phyloP scores from a whole-genome alignment of 192 early-diverging fungal genomes.

The Entomortierella parvispora region DNA sequence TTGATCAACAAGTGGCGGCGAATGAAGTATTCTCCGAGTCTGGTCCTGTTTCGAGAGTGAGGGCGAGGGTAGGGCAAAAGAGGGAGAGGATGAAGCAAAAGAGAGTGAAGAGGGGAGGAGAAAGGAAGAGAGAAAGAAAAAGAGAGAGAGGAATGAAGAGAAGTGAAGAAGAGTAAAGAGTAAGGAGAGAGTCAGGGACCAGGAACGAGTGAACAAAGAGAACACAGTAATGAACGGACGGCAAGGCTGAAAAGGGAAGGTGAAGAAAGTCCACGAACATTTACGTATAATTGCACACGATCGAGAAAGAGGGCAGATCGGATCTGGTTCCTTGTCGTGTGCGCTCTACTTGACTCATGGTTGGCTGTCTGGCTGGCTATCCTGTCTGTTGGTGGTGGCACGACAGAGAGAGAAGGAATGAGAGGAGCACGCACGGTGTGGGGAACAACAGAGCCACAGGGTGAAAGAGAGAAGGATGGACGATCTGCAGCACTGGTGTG shows the following conservation, averaged over 20 bases:
- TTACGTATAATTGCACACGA: background rate
- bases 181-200: background rate
- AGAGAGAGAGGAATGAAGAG: background rate
- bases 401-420: no score
- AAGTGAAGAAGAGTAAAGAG: background rate
- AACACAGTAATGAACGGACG: background rate
- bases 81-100: background rate
- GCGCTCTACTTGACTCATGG: no score
- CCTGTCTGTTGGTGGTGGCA: no score
- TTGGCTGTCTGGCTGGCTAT: no score
- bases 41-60: no score
- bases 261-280: background rate
- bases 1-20: no score
- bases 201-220: background rate
- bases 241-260: conserved; percentile 2
- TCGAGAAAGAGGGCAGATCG: background rate
- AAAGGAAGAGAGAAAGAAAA: background rate
- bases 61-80: background rate
- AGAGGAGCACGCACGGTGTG: no score
- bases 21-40: no score
- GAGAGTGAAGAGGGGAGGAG: background rate
- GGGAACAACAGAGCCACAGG: no score
- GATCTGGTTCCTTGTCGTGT: background rate
- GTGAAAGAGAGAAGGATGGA: no score
- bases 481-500: no score